Evolutionary conservation across 805 yeast genomes (phyloP).

Genomic region (Cyberlindnera petersonii): DNA sequence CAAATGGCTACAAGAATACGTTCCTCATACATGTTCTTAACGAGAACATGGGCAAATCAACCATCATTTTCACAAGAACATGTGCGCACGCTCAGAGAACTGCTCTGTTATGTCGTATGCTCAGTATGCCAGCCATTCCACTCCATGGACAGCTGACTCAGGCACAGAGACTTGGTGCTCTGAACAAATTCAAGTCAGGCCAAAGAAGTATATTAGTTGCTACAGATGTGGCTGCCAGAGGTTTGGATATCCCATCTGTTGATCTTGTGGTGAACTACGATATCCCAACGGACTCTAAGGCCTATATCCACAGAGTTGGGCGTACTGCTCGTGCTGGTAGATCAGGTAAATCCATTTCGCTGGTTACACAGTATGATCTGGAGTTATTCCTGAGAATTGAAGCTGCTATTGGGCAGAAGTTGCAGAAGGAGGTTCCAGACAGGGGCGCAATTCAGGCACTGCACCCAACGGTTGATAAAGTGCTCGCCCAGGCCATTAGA

Average conservation of each 20-base stretch:
- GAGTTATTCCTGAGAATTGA: conserved; percentile 87
- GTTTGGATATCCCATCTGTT: conserved; percentile 78
- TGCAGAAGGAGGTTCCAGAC: conserved; percentile 79
- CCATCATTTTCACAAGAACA: conserved; percentile 88
- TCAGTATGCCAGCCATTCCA: conserved; percentile 89
- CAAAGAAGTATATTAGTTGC: conserved; percentile 67
- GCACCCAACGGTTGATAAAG: conserved; percentile 86
- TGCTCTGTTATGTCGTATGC: conserved; percentile 69
- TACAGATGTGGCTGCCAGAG: conserved; percentile 88
- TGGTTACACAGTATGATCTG: conserved; percentile 92
- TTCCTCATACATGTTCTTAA: conserved; percentile 76
- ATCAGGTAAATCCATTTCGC: conserved; percentile 79
- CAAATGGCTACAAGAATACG: conserved; percentile 91
- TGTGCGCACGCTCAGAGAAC: conserved; percentile 94
- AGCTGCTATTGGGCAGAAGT: conserved; percentile 74
- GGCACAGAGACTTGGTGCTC: conserved; percentile 76
- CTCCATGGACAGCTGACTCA: conserved; percentile 90
- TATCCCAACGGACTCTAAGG: conserved; percentile 80
- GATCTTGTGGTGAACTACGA: conserved; percentile 76
- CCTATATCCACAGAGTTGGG: conserved; percentile 85
- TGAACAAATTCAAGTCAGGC: conserved; percentile 75
- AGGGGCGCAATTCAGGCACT: conserved; percentile 72
- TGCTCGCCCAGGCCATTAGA: conserved; percentile 81
- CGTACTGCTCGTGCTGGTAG: conserved; percentile 95
- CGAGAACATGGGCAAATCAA: conserved; percentile 79